phyloP scores from a whole-genome alignment of 148 eudicot species.

The Rhododendron ovatum region DNA sequence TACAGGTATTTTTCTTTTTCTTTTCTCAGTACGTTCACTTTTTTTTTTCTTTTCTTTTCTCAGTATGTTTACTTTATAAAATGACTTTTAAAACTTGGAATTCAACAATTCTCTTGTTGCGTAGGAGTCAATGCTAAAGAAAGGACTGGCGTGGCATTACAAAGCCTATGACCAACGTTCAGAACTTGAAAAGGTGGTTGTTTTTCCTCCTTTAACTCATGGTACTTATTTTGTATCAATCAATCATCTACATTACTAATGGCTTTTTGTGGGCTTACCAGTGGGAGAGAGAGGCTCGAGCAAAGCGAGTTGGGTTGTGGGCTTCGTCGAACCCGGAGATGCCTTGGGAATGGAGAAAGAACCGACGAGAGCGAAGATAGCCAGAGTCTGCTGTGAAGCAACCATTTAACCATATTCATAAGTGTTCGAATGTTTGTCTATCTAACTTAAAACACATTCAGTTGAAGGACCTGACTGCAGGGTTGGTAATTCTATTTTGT shows the following conservation, averaged over 20 bases:
- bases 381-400: not conserved
- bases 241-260: not conserved
- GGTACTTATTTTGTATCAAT: not conserved
- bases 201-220: not conserved
- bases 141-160: slow-evolving; percentile 94
- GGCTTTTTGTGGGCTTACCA: slow-evolving; percentile 2
- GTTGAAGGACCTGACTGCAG: not conserved
- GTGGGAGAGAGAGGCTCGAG: slow-evolving; percentile 91
- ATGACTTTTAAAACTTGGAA: too few species aligned
- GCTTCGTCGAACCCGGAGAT: slow-evolving; percentile 74
- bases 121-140: slow-evolving; percentile 87
- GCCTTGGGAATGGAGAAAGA: slow-evolving; percentile 93
- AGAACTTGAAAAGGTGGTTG: slow-evolving; percentile 58
- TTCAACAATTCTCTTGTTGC: not conserved
- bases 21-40: not conserved
- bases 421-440: not conserved
- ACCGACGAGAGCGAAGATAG: slow-evolving; percentile 30
- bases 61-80: not conserved
- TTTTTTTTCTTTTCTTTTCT: not conserved
- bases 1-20: slow-evolving; percentile 50
- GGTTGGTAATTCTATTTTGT: not conserved
- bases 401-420: not conserved
- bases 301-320: slow-evolving; percentile 76
- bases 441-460: not conserved
- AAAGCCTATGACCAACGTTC: slow-evolving; percentile 70